Conservation (phyloP, 176 grass and related monocot genomes). For the Oryza officinalis region DNA sequence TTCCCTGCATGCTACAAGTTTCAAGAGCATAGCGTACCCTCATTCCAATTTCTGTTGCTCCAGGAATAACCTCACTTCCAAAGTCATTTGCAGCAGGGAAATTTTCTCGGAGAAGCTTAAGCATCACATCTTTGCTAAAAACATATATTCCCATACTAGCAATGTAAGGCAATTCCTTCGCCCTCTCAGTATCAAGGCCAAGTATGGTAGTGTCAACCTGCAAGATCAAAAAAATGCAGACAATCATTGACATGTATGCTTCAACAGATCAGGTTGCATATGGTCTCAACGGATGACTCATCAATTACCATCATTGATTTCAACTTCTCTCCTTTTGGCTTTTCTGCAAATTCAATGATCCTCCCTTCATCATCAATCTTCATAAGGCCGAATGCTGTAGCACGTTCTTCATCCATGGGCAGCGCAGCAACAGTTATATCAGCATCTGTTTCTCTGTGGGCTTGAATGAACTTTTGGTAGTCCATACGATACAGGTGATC, state of each 20-base stretch:
- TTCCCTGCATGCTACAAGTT: background rate
- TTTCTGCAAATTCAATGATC: slow-evolving; percentile 88
- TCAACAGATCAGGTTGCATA: background rate
- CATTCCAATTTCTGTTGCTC: slow-evolving; percentile 81
- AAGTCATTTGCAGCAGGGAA: slow-evolving; percentile 93
- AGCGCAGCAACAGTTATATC: slow-evolving; percentile 91
- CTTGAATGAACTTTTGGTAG: slow-evolving; percentile 97
- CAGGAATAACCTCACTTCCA: slow-evolving; percentile 98
- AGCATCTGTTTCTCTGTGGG: slow-evolving; percentile 89
- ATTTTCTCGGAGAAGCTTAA: slow-evolving; percentile 68
- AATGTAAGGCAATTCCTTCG: slow-evolving; percentile 86
- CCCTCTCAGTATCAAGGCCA: slow-evolving; percentile 71
- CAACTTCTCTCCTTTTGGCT: slow-evolving; percentile 88
- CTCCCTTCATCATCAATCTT: slow-evolving; percentile 97
- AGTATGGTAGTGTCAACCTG: slow-evolving; percentile 95
- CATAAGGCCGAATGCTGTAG: slow-evolving; percentile 95
- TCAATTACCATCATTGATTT: slow-evolving; percentile 87
- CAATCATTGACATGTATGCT: slow-evolving; percentile 21
- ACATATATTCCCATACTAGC: slow-evolving; percentile 99
- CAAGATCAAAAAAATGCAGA: slow-evolving; percentile 26
- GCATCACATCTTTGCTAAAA: slow-evolving; percentile 91
- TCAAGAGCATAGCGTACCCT: slow-evolving; percentile 65
- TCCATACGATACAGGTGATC: slow-evolving; percentile 98
- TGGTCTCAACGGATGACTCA: background rate
- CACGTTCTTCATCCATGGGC: slow-evolving; percentile 88